Conservation (phyloP, 2,329 filamentous ascomycete species). For the Aspergillus luchuensis region DNA sequence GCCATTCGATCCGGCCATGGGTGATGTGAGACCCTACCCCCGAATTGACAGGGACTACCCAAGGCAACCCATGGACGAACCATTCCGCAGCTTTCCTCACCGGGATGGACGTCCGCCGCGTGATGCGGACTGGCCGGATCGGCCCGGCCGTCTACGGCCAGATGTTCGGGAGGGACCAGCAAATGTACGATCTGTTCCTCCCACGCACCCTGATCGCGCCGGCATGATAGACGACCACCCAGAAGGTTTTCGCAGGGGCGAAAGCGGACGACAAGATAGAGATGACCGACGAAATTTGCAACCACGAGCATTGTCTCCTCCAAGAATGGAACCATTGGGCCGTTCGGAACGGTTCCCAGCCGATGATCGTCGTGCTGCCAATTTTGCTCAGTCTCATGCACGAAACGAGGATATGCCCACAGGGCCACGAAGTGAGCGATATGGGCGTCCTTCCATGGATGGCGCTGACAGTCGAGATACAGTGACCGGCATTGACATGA, state of each 20-base stretch:
- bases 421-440: constrained; percentile 53
- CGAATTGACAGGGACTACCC: constrained; percentile 42
- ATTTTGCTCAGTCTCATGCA: constrained; percentile 26
- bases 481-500: constrained; percentile 43
- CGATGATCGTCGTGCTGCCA: constrained; percentile 38
- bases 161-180: constrained; percentile 30
- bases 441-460: constrained; percentile 28
- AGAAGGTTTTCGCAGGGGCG: constrained; percentile 37
- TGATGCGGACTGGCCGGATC: constrained; percentile 43
- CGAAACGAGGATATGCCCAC: constrained; percentile 53
- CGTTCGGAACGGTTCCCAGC: constrained; percentile 42
- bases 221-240: constrained; percentile 37
- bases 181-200: constrained; percentile 29
- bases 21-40: constrained; percentile 39
- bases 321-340: constrained; percentile 32
- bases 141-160: constrained; percentile 36
- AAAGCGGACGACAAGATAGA: constrained; percentile 31
- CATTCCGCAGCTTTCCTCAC: constrained; percentile 39
- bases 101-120: constrained; percentile 38
- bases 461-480: constrained; percentile 42
- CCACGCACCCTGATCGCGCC: constrained; percentile 36
- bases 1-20: constrained; percentile 37
- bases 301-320: constrained; percentile 29
- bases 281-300: constrained; percentile 36
- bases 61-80: constrained; percentile 41